Evolutionary conservation across 116 monocot genomes (phyloP).

Genomic region (Trichopus zeylanicus): DNA sequence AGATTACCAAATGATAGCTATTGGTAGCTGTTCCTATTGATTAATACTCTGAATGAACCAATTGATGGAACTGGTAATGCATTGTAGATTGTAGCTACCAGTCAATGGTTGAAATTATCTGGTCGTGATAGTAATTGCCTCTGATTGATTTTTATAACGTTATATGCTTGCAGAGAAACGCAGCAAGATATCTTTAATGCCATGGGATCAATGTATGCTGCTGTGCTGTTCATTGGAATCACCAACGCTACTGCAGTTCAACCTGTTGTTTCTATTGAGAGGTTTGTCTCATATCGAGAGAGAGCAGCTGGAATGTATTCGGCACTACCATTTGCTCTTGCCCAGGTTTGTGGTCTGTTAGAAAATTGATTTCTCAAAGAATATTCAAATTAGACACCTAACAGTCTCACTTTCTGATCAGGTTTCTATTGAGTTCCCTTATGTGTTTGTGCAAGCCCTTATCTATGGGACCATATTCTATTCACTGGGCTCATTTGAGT

Average conservation of each 20-base stretch:
- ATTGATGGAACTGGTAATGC: too few species aligned
- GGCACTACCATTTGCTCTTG: constrained; percentile 86
- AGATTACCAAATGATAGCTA: too few species aligned
- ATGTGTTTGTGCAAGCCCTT: constrained; percentile 85
- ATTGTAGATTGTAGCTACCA: too few species aligned
- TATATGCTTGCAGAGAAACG: constrained; percentile 41
- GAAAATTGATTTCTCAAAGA: not conserved
- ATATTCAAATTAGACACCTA: too few species aligned
- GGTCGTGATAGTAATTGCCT: not conserved
- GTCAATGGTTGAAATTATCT: not conserved
- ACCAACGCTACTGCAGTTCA: constrained; percentile 98
- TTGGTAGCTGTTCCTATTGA: too few species aligned
- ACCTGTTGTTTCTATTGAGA: constrained; percentile 91
- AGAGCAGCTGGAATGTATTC: constrained; percentile 99
- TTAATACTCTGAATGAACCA: too few species aligned
- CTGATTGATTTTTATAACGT: not conserved
- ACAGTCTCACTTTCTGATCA: constrained; percentile 13
- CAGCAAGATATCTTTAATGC: constrained; percentile 95
- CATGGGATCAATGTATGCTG: constrained; percentile 99
- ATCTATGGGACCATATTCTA: constrained; percentile 94
- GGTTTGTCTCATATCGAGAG: constrained; percentile 95
- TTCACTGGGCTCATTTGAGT: constrained; percentile 84
- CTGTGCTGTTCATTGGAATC: constrained; percentile 91
- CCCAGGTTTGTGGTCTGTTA: constrained; percentile 50
- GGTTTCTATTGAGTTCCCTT: constrained; percentile 97